These are phyloP conservation scores for Kernera saxatilis DNA, from an alignment of 345 rosid genomes.

Conservation along the genomic window DNA sequence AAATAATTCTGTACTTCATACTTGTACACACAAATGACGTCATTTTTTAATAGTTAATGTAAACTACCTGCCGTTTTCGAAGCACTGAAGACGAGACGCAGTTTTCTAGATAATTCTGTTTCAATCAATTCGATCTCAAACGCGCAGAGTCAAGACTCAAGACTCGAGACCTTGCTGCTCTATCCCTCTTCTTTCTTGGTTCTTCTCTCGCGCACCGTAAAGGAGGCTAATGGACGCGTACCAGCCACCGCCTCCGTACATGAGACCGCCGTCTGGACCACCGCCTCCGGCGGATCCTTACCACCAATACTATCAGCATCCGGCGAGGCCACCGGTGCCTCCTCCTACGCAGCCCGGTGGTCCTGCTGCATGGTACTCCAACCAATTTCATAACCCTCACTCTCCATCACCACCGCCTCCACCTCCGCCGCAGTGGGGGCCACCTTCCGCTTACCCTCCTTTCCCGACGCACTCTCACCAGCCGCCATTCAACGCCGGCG, in stretches of 20 bases:
- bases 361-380: slow-evolving; percentile 49
- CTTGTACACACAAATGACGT: not conserved
- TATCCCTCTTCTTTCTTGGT: not conserved
- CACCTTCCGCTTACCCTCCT: slow-evolving; percentile 37
- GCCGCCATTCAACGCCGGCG: slow-evolving; percentile 36
- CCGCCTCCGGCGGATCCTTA: slow-evolving; percentile 43
- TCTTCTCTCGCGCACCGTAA: not conserved
- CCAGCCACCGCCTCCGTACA: slow-evolving; percentile 43
- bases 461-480: slow-evolving; percentile 36
- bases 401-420: slow-evolving; percentile 54
- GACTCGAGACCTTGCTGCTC: not conserved
- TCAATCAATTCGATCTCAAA: slow-evolving; percentile 2
- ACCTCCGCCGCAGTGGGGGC: slow-evolving; percentile 47
- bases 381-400: slow-evolving; percentile 46
- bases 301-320: slow-evolving; percentile 29
- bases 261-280: slow-evolving; percentile 47
- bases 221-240: slow-evolving; percentile 44
- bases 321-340: slow-evolving; percentile 32
- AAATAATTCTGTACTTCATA: not conserved
- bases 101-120: not conserved
- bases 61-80: slow-evolving; percentile 12
- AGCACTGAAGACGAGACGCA: not conserved
- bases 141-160: not conserved
- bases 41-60: not conserved
- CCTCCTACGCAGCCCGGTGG: slow-evolving; percentile 29